Percentiles rank a stretch among this genome's conserved stretches.
Evolutionary conservation across 2,329 filamentous ascomycete genomes (phyloP).

Genomic region (Gnomoniopsis sp.): DNA sequence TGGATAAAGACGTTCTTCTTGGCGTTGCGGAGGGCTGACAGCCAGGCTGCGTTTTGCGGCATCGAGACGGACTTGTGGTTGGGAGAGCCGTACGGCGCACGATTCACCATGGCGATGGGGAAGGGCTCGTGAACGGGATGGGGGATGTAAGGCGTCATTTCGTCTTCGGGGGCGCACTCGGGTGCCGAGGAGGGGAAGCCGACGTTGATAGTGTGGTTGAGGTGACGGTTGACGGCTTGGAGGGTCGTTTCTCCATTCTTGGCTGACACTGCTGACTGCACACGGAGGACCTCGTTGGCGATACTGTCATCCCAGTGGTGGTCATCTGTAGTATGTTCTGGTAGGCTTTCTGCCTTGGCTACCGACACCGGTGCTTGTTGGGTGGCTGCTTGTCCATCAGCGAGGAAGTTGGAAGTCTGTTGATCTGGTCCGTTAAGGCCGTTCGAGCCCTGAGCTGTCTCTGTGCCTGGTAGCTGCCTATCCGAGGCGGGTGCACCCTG

Average conservation of each 20-base stretch:
- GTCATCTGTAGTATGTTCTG: constrained; percentile 54
- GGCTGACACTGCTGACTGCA: constrained; percentile 55
- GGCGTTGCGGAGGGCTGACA: constrained; percentile 66
- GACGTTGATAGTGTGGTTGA: constrained; percentile 59
- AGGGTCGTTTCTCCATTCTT: constrained; percentile 49
- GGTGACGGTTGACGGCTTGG: constrained; percentile 59
- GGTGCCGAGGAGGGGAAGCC: constrained; percentile 51
- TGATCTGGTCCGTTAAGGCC: constrained; percentile 18
- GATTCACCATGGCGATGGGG: constrained; percentile 69
- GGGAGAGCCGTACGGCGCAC: constrained; percentile 62
- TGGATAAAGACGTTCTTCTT: constrained; percentile 68
- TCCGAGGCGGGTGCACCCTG: constrained; percentile 1
- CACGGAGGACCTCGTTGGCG: constrained; percentile 56
- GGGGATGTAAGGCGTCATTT: constrained; percentile 65
- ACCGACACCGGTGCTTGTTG: background rate
- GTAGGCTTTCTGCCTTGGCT: constrained; percentile 28
- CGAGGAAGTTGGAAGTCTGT: constrained; percentile 23
- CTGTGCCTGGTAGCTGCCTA: background rate
- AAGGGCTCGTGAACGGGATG: constrained; percentile 52
- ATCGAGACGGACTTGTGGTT: constrained; percentile 59
- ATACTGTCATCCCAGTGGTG: constrained; percentile 64
- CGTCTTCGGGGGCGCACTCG: constrained; percentile 46
- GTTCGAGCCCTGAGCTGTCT: constrained; percentile 4
- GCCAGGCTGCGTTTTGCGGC: constrained; percentile 74
- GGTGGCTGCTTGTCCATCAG: constrained; percentile 21